Percentiles rank a stretch among this genome's conserved stretches.
Evolutionary conservation across 2,329 filamentous ascomycete genomes (phyloP).

Genomic region (Arthrobotrys musiformis): DNA sequence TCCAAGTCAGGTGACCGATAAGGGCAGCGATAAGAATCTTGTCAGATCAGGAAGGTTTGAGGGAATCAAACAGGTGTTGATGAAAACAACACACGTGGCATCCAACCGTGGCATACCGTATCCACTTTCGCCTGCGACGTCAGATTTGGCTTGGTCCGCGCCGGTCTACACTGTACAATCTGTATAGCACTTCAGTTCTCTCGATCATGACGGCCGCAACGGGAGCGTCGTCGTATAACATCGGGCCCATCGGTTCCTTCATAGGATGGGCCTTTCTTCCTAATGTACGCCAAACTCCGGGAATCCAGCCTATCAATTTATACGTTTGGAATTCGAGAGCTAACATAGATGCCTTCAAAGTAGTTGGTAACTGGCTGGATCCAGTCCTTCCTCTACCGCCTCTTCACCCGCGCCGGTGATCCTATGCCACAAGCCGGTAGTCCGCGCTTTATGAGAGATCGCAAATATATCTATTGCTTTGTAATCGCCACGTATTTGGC

Average conservation of each 20-base stretch:
- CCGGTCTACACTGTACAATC: too few species aligned
- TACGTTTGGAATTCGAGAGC: background rate
- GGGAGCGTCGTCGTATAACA: conserved; percentile 15
- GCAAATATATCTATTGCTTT: conserved; percentile 81
- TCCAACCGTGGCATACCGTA: background rate
- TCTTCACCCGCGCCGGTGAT: conserved; percentile 89
- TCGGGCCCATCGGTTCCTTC: conserved; percentile 44
- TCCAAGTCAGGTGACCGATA: conserved; percentile 29
- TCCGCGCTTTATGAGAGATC: conserved; percentile 77
- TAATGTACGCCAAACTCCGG: conserved; percentile 26
- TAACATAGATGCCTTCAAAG: conserved; percentile 17
- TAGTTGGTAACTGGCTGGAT: conserved; percentile 81
- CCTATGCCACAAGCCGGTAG: conserved; percentile 78
- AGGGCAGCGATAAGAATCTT: conserved; percentile 34
- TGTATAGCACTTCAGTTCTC: background rate
- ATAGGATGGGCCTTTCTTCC: conserved; percentile 53
- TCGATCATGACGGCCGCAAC: conserved; percentile 22
- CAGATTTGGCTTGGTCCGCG: background rate
- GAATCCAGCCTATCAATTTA: background rate
- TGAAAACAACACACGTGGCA: conserved; percentile 10
- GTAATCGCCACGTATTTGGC: conserved; percentile 78
- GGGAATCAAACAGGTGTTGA: conserved; percentile 18
- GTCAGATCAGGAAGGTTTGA: background rate
- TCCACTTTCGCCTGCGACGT: conserved; percentile 3
- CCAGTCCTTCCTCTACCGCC: conserved; percentile 84